Conservation (phyloP, 2,329 filamentous ascomycete species). For the Didymella segeticola region DNA sequence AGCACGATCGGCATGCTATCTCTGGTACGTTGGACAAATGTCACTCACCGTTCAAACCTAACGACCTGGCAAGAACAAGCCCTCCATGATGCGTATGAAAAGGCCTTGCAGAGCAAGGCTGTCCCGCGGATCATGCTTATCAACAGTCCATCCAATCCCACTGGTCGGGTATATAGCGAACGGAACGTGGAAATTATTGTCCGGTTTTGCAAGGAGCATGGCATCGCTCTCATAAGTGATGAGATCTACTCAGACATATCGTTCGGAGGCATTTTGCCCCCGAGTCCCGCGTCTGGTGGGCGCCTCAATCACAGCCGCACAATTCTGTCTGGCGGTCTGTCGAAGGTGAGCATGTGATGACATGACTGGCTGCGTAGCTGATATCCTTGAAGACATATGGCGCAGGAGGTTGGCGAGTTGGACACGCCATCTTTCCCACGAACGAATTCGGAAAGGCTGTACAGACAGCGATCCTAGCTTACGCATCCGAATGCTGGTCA, state of each 20-base stretch:
- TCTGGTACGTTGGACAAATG: neutral
- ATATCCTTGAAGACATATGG: too few species aligned
- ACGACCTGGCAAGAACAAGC: neutral
- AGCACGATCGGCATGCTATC: conserved; percentile 6
- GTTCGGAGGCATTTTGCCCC: neutral
- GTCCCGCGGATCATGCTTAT: conserved; percentile 4
- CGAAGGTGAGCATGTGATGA: neutral
- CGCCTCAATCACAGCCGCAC: neutral
- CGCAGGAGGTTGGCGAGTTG: conserved; percentile 8
- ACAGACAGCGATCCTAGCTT: conserved; percentile 1
- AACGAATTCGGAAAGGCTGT: conserved; percentile 2
- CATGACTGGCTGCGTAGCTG: too few species aligned
- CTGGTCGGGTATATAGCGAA: neutral
- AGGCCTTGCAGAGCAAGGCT: neutral
- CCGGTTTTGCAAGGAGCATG: neutral
- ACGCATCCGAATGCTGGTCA: conserved; percentile 13
- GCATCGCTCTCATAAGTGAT: conserved; percentile 5
- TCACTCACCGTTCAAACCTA: neutral
- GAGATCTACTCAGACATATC: conserved; percentile 9
- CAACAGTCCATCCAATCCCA: conserved; percentile 14
- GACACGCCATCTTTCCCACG: conserved; percentile 3
- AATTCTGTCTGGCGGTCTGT: conserved; percentile 3
- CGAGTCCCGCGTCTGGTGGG: neutral
- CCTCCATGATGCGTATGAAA: neutral
- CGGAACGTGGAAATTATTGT: neutral